Percentiles rank a stretch among this genome's conserved stretches.
Conservation (phyloP, 2,329 filamentous ascomycete genomes). For the Escovopsis sp. region DNA sequence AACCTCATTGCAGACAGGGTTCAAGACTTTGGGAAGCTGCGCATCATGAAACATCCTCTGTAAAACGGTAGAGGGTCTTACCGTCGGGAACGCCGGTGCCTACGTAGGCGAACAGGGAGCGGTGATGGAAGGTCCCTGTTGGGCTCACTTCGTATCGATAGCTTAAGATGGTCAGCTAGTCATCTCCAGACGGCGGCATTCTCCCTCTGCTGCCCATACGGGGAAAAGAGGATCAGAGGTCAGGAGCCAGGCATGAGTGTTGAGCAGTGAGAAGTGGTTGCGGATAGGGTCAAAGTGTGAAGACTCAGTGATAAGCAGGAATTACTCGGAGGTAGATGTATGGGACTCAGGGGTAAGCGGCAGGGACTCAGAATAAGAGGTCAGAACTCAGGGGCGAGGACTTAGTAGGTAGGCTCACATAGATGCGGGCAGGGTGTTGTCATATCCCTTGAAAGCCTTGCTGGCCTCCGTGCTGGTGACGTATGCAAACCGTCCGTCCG, state of each 20-base stretch:
- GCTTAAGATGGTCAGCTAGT: not conserved
- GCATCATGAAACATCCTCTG: constrained; percentile 22
- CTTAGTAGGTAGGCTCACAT: constrained; percentile 1
- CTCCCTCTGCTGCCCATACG: no score
- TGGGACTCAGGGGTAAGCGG: not conserved
- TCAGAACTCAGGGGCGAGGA: no score
- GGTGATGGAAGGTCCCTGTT: constrained; percentile 16
- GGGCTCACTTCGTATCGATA: constrained; percentile 4
- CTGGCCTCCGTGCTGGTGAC: constrained; percentile 26
- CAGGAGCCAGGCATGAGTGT: no score
- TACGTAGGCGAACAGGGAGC: constrained; percentile 4
- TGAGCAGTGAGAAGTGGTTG: no score
- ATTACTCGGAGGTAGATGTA: not conserved
- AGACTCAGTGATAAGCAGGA: not conserved
- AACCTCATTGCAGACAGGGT: no score
- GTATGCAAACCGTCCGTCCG: constrained; percentile 28
- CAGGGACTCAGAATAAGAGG: no score
- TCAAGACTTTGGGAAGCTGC: constrained; percentile 10
- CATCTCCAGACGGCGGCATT: no score
- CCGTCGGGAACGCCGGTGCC: constrained; percentile 3
- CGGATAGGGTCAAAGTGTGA: no score
- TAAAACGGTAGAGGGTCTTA: constrained; percentile 4
- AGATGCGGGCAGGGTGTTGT: constrained; percentile 2
- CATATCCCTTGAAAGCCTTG: constrained; percentile 10
- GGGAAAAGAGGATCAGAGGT: no score